Conservation (phyloP, 2,329 filamentous ascomycete species). For the Fusarium falciforme region DNA sequence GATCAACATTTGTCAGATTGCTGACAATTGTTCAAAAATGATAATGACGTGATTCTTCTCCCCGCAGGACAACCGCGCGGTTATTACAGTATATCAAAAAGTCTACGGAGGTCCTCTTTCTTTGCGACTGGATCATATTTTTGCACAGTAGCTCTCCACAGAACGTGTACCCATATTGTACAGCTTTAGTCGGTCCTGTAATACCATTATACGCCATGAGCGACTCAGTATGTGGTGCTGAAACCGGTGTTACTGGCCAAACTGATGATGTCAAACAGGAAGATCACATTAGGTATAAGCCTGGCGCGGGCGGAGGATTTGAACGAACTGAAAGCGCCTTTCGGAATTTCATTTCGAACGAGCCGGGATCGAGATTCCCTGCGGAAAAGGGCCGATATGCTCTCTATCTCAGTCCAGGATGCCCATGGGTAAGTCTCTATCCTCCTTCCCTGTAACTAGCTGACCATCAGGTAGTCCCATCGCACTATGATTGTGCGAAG, state of each 20-base stretch:
- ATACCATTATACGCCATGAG: background rate
- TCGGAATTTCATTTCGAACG: conserved; percentile 65
- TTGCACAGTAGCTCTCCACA: background rate
- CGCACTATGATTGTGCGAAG: conserved; percentile 78
- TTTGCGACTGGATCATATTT: background rate
- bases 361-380: conserved; percentile 63
- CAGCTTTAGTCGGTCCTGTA: fast-evolving
- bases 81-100: background rate
- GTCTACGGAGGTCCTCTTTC: background rate
- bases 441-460: too few relatives aligned
- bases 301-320: conserved; percentile 59
- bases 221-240: background rate
- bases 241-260: background rate
- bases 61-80: background rate
- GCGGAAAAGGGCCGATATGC: conserved; percentile 71
- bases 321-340: conserved; percentile 65
- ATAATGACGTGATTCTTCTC: background rate
- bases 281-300: conserved; percentile 13
- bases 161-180: background rate
- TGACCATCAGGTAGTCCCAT: too few relatives aligned
- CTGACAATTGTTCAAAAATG: background rate
- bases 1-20: background rate
- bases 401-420: conserved; percentile 69
- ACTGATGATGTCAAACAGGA: background rate
- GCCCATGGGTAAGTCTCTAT: conserved; percentile 75